phyloP scores from a whole-genome alignment of 176 grass and related monocot genomes.

The Zea luxurians region DNA sequence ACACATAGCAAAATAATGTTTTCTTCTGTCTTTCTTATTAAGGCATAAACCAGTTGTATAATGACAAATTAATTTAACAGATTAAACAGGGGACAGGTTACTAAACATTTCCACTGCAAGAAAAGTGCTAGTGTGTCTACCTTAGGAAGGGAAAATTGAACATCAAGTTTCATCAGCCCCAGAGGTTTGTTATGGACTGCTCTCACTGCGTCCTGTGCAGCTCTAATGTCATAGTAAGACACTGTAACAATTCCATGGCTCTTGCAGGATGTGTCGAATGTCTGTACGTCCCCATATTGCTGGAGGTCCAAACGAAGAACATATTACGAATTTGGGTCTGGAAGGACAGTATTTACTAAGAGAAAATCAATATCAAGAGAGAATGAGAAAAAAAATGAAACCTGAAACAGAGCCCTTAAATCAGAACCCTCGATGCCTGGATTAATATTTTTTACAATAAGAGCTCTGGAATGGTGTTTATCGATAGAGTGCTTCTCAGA shows the following conservation, averaged over 20 bases:
- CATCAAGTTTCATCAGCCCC: conserved; percentile 54
- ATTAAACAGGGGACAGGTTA: not conserved
- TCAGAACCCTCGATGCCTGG: conserved; percentile 57
- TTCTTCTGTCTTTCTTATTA: not conserved
- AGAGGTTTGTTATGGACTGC: conserved; percentile 56
- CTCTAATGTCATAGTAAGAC: conserved; percentile 70
- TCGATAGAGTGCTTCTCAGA: conserved; percentile 45
- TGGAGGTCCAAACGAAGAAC: conserved; percentile 32
- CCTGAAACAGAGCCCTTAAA: conserved; percentile 58
- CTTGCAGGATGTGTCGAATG: conserved; percentile 59
- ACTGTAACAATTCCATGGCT: conserved; percentile 59
- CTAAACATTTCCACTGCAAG: conserved; percentile 17
- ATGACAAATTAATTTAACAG: conserved; percentile 9
- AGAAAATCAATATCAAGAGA: not conserved
- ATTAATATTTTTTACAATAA: conserved; percentile 63
- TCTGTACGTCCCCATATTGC: conserved; percentile 70
- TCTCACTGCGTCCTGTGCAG: conserved; percentile 53
- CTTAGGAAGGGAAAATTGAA: conserved; percentile 66
- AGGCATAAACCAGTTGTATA: not conserved
- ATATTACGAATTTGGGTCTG: conserved; percentile 3
- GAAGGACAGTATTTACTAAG: conserved; percentile 17
- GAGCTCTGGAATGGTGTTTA: conserved; percentile 55
- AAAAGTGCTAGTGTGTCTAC: conserved; percentile 36
- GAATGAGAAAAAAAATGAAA: conserved; percentile 2
- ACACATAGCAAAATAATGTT: not conserved